Evolutionary conservation across 192 early-diverging fungal genomes (phyloP), one percentile per base, ranked within the genome.

Genomic region (Linnemannia schmuckeri): DNA sequence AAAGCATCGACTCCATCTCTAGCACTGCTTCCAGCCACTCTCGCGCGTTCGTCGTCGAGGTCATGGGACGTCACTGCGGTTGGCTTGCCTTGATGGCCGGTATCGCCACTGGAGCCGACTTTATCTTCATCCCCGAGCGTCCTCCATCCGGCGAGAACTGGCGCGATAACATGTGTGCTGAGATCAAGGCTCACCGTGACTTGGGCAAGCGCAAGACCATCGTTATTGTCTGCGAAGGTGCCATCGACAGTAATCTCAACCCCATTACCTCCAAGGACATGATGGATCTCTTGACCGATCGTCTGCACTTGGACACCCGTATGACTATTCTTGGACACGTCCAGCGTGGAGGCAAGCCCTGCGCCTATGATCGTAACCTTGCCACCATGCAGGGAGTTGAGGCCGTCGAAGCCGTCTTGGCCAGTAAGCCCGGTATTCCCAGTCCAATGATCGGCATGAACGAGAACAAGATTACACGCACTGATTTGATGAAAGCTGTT

Each of bases 21-120:
- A 96, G 96, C 52, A 99, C 98, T 5, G 98, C 98, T 0, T 92
- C 94, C 54, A 97, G 96, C 85, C 98, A 99, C 86, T 96, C 96
- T 74, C 95, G 98, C 70, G 98, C 98, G 12, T 99, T 99, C 83
- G 97, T 99, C 18, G 93, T 99, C 47, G 98, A 99, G 80, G 98
- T 99, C 46, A 99, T 99, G 98, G 98, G 97, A 15, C 94, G 98
- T 57, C 96, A 98, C 83, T 99, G 98, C 85, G 98, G 98, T 27
- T 99, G 98, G 98, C 88, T 97, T 44, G 96, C 95, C 37, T 90
- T 97, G 41, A 97, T 96, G 92, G 95, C 96, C 24, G 96, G 93
- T 9, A 95, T 97, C 86, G 93, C 93, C 68, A 94, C 96, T 18
- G 97, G 97, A 37, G 97, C 98, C 66, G 98, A 99, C 85, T 97